Base-by-base conservation (phyloP, 169 alveolate genomes). In the Plasmodium knowlesi region DNA sequence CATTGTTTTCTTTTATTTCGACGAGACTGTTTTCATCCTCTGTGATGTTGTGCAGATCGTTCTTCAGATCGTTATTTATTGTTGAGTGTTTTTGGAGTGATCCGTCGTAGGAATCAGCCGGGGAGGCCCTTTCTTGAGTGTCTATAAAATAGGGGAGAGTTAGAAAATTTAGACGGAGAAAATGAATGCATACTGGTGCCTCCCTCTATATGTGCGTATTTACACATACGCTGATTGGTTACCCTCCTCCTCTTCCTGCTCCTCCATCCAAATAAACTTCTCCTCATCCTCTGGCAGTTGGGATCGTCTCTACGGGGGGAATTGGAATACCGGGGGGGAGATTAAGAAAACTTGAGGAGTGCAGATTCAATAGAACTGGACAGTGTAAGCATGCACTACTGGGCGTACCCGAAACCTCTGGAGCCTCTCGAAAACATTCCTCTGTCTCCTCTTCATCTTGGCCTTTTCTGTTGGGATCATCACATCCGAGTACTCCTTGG, bases 191-290 rank as follows among this genome's bases (percentile, higher is more conserved):
- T 16, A 8, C 53, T 0, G 53, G 53, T 41, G 39, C n/a, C n/a
- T n/a, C n/a, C n/a, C 3, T 32, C 39, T 3, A 32, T 3, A 32
- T 1, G 39, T 32, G 53, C 16, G 53, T 41, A 41, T 9, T 41
- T 41, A 12, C 16, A 41, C 53, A n/a, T 32, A 3, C 30, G 30
- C 30, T 9, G 1, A 50, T 30, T 19, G 61, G n/a, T n/a, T 50
- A 71, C 79, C 78, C 25, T 25, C 89, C 5, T 88, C 94, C 4
- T 78, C 94, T 32, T 32, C 39, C 46, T 76, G 70, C 70, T 88
- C 94, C 61, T 88, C 94, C 19, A 88, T 82, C 94, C 94, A 88
- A 22, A 88, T 88, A 43, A 88, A 88, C 82, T 88, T 88, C 39
- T 88, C 89, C 6, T 88, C 88, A 3, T 88, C 89, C 53, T 88